Evolutionary conservation across 2,329 filamentous ascomycete species (phyloP), one percentile per base, ranked within the genome.

Genomic region (Alternaria gaisen): DNA sequence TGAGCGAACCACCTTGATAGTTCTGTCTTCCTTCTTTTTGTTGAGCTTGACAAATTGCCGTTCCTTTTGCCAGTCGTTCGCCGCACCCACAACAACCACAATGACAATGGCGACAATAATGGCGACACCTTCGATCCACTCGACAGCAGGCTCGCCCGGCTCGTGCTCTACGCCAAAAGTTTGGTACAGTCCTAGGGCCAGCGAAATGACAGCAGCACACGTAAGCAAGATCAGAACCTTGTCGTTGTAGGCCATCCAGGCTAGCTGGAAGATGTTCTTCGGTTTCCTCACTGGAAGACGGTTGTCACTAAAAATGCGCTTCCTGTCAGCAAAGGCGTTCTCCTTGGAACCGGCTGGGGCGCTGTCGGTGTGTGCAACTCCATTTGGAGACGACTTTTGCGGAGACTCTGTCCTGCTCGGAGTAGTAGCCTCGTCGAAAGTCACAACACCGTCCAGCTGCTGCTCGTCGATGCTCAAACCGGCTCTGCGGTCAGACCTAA

Each of bases 171-270:
- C 83, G 16, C 85, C 87, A 52, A 90, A 83, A 1, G 90, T 88
- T 71, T 93, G 89, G 69, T 92, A 93, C 1, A 93, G 86, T 46
- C 91, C 91, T 41, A 94, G 85, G 0, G 87, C 88, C 26, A 94
- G 82, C 2, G 91, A 93, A 36, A 94, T 87, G n/a, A 86, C 82
- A 1, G 91, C 91, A 8, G 91, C 90, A 20, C 88, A 83, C 1
- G 81, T 72, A 53, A 72, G 46, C 30, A 72, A 57, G 11, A 73
- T 61, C 78, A 93, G 81, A 11, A 94, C 88, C 71, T 93, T 94
- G 78, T 94, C 91, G 73, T 93, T 93, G 79, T 92, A 92, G 1
- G 91, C 90, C 70, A 92, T 90, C 91, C 91, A 94, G 64, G 92
- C 90, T 42, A 93, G 80, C 71, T 89, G 83, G 61, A 90, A 82